Evolutionary conservation across 1,284 basidiomycete genomes (phyloP).

Genomic region (Tilletia horrida): DNA sequence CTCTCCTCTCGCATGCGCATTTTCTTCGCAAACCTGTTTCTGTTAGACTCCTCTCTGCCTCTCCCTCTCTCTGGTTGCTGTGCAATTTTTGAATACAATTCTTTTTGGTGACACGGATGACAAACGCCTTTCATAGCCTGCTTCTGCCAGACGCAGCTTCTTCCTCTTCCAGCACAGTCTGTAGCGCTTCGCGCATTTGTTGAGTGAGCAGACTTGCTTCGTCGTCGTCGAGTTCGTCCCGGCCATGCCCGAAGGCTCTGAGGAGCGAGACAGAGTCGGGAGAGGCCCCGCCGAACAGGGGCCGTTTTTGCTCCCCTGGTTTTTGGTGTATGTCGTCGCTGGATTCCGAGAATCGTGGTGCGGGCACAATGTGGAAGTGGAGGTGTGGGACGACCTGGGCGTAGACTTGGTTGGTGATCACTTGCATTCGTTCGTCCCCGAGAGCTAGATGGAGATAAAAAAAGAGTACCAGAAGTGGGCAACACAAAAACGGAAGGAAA

Average conservation of each 20-base stretch:
- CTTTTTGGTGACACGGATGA: too few relatives aligned
- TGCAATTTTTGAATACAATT: too few relatives aligned
- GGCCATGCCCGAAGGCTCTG: constrained; percentile 34
- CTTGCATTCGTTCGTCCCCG: constrained; percentile 41
- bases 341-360: constrained; percentile 56
- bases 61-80: too few relatives aligned
- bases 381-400: constrained; percentile 77
- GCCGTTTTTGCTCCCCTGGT: background rate
- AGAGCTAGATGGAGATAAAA: constrained; percentile 31
- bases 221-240: constrained; percentile 41
- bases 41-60: too few relatives aligned
- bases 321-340: background rate
- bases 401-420: constrained; percentile 64
- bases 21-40: too few relatives aligned
- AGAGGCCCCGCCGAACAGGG: constrained; percentile 18
- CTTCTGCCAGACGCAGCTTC: constrained; percentile 21
- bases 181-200: background rate
- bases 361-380: constrained; percentile 74
- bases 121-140: background rate
- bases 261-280: constrained; percentile 25
- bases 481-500: too few relatives aligned
- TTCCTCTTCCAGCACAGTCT: background rate
- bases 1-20: too few relatives aligned
- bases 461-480: background rate
- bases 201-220: constrained; percentile 25